Base-by-base conservation (phyloP, 345 rosid genomes). In the Brassica cretica region DNA sequence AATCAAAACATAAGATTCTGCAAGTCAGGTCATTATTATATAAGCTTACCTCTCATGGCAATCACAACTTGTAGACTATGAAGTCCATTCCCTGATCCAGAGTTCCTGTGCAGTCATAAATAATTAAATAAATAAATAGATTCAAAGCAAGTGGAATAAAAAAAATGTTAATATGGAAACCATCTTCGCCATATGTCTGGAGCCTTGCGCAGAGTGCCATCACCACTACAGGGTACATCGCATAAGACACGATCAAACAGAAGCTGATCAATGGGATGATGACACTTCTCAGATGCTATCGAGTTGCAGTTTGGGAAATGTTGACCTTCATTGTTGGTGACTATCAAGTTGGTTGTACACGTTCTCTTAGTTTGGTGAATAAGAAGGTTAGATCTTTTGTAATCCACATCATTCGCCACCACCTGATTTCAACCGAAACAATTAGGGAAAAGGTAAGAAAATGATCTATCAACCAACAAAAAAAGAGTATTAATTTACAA, bases 151-250 rank as follows among this genome's bases (percentile, higher is more conserved):
- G 0, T 58, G 46, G 60, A 64, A 70, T 3, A 3, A 63, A 8
- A 61, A 5, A 64, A 7, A n/a, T 15, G 30, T 14, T 21, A 27
- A 70, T 66, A 66, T 25, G 78, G 27, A 68, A 46, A 89, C 99
- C 98, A 95, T 90, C 91, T 95, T 73, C 98, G 84, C 99, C 98
- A 95, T 53, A 95, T 85, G 84, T 88, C 98, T 2, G 98, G 99
- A 85, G 99, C 97, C 87, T 95, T 95, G 82, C 97, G 92, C 30
- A 93, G 89, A 62, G 99, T 93, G 41, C 98, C 97, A 82, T 93
- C 99, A 73, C 98, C 98, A 75, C 99, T 93, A 87, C 98, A 93
- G 9, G 98, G 98, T 78, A 95, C 99, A 73, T 95, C 99, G 35
- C 98, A 95, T 33, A 95, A 71, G 72, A 95, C 96, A 59, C 98